These are phyloP conservation scores for Eucalyptus sp. DNA, from an alignment of 345 rosid species.

Conservation along the genomic window DNA sequence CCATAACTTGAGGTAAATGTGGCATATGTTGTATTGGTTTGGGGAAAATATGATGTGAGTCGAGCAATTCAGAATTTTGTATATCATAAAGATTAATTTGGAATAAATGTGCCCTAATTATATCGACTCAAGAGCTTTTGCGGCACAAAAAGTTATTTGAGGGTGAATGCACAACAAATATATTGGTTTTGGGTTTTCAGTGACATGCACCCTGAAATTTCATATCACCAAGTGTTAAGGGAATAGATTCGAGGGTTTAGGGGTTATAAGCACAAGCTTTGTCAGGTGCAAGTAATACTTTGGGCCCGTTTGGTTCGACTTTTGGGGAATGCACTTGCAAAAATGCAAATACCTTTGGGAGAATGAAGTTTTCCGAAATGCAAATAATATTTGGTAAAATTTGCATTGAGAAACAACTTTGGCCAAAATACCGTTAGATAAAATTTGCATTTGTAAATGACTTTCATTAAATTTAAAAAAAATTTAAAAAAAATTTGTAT, in stretches of 20 bases:
- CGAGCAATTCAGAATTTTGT: neutral
- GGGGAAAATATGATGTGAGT: rapidly evolving
- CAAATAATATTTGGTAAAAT: too few species aligned
- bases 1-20: neutral
- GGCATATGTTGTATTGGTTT: rapidly evolving
- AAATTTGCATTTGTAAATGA: too few species aligned
- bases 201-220: neutral
- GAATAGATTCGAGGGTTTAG: neutral
- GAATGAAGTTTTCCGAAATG: too few species aligned
- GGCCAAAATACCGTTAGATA: too few species aligned
- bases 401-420: too few species aligned
- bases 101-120: rapidly evolving
- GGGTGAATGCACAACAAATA: neutral
- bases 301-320: neutral
- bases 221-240: neutral
- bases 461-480: too few species aligned
- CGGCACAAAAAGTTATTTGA: neutral
- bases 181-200: rapidly evolving
- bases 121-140: neutral
- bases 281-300: neutral
- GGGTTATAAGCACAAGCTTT: neutral
- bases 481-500: too few species aligned
- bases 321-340: too few species aligned
- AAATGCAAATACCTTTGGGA: too few species aligned
- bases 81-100: neutral